Conservation (phyloP, 2,329 filamentous ascomycete species). For the Cercospora canescens region DNA sequence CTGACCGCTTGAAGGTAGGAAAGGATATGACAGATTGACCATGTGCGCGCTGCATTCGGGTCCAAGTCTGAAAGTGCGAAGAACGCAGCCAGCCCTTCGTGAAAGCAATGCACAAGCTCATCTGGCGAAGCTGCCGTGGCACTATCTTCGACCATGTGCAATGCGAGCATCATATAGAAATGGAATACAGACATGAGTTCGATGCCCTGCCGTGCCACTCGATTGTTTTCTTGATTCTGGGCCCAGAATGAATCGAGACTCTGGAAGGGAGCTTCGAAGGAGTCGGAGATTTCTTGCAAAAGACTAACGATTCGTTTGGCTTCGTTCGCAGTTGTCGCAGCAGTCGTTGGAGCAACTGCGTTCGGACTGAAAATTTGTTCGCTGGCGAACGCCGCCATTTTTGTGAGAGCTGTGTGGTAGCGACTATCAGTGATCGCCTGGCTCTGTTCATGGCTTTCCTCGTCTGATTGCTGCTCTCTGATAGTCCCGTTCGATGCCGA, state of each 20-base stretch:
- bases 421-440: background rate
- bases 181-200: background rate
- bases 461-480: background rate
- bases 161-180: background rate
- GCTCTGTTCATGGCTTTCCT: background rate
- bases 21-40: background rate
- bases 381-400: background rate
- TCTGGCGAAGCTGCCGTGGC: background rate
- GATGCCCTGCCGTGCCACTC: background rate
- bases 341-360: background rate
- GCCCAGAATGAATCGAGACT: background rate
- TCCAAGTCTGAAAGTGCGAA: background rate
- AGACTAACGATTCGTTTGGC: background rate
- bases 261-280: background rate
- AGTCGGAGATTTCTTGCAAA: background rate
- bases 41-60: background rate
- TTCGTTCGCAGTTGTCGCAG: background rate
- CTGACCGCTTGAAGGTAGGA: background rate
- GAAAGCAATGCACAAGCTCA: background rate
- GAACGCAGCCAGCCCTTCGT: background rate
- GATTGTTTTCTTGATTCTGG: background rate
- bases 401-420: background rate
- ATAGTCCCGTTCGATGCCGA: background rate
- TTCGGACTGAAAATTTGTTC: background rate
- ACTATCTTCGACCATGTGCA: background rate